phyloP scores from a whole-genome alignment of 208 protist species.

The Trypanosoma brucei region DNA sequence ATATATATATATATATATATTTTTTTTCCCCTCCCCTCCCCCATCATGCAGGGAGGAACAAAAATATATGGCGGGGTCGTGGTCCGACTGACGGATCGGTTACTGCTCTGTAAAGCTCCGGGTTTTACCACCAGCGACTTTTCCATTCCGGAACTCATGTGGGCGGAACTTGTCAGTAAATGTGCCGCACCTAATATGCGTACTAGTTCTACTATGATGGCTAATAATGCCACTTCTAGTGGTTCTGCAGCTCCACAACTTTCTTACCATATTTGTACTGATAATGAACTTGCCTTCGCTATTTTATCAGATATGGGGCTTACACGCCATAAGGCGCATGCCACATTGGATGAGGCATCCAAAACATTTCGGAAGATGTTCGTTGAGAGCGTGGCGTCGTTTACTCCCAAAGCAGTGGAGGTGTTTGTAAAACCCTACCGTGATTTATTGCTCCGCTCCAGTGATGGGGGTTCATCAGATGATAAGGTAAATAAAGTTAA shows the following conservation, averaged over 20 bases:
- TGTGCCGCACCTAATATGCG: slow-evolving; percentile 79
- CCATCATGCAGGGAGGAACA: slow-evolving; percentile 11
- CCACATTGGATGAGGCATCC: slow-evolving; percentile 61
- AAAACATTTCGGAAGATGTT: slow-evolving; percentile 86
- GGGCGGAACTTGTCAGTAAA: slow-evolving; percentile 74
- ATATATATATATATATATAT: too few species aligned
- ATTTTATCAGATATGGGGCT: slow-evolving; percentile 48
- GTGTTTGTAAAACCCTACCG: slow-evolving; percentile 65
- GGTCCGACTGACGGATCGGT: slow-evolving; percentile 69
- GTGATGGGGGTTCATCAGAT: slow-evolving; percentile 25
- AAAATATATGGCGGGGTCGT: slow-evolving; percentile 69
- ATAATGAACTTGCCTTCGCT: slow-evolving; percentile 68
- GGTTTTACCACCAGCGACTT: slow-evolving; percentile 49
- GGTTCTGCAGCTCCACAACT: slow-evolving; percentile 33
- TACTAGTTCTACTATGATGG: slow-evolving; percentile 29
- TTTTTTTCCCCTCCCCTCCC: slow-evolving; percentile 6
- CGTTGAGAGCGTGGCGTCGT: slow-evolving; percentile 54
- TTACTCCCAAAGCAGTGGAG: slow-evolving; percentile 56
- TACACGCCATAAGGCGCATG: slow-evolving; percentile 51
- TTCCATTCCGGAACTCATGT: slow-evolving; percentile 62
- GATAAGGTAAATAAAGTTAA: slow-evolving; percentile 77
- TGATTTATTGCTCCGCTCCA: slow-evolving; percentile 56
- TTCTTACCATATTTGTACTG: slow-evolving; percentile 81
- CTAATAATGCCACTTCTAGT: not conserved
- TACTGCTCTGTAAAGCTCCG: slow-evolving; percentile 69